phyloP scores from a whole-genome alignment of 2,329 filamentous ascomycete species.

The Juglanconis juglandina region DNA sequence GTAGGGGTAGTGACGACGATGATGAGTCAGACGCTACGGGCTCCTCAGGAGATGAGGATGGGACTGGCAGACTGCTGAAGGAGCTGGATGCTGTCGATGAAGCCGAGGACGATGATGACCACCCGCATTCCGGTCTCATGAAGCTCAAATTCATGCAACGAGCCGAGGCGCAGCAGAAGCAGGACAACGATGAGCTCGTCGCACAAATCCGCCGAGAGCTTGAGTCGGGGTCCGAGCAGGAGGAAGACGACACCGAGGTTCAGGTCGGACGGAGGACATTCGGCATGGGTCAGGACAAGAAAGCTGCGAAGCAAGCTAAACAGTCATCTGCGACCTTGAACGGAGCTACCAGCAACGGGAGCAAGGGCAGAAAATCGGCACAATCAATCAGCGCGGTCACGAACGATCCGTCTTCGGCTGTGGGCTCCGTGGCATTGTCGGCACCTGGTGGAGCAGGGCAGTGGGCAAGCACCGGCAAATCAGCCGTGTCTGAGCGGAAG shows the following conservation, averaged over 20 bases:
- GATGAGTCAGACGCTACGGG: slow-evolving; percentile 48
- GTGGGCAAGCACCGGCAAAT: slow-evolving; percentile 36
- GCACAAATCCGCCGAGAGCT: slow-evolving; percentile 69
- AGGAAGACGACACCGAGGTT: slow-evolving; percentile 47
- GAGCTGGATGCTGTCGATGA: slow-evolving; percentile 42
- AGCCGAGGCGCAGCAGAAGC: slow-evolving; percentile 73
- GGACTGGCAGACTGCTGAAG: slow-evolving; percentile 46
- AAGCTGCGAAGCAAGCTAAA: slow-evolving; percentile 28
- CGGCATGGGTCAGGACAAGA: slow-evolving; percentile 44
- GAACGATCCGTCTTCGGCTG: background rate
- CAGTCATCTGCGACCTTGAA: background rate
- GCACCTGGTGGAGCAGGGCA: slow-evolving; percentile 33
- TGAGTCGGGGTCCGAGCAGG: slow-evolving; percentile 56
- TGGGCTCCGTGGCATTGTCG: slow-evolving; percentile 14
- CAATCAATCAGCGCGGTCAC: background rate
- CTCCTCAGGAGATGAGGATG: slow-evolving; percentile 57
- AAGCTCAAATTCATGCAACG: slow-evolving; percentile 94
- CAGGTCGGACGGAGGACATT: slow-evolving; percentile 69
- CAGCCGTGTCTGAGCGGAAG: slow-evolving; percentile 31
- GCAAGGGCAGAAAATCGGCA: slow-evolving; percentile 2
- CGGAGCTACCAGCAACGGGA: slow-evolving; percentile 14
- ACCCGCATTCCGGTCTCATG: slow-evolving; percentile 66
- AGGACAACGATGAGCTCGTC: slow-evolving; percentile 75
- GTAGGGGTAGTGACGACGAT: slow-evolving; percentile 28
- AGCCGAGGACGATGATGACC: slow-evolving; percentile 44